Conservation (phyloP, 176 grass and related monocot genomes). For the Cymbopogon citratus region DNA sequence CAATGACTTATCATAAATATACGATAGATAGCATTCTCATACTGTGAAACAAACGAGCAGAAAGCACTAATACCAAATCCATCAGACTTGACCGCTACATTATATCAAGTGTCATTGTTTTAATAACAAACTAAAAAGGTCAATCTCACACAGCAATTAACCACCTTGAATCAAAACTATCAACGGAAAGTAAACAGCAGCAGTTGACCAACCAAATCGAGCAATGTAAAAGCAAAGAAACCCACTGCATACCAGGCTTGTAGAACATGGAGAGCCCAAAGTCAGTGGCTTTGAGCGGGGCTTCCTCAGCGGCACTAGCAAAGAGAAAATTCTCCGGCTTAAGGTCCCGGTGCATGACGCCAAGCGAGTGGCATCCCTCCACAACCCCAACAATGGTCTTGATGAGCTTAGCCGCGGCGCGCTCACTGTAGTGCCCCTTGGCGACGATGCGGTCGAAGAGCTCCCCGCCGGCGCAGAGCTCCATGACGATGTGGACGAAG, state of each 20-base stretch:
- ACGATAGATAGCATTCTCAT: background rate
- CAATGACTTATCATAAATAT: background rate
- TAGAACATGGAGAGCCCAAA: slow-evolving; percentile 96
- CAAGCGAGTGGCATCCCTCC: slow-evolving; percentile 90
- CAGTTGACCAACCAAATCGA: background rate
- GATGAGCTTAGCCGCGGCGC: slow-evolving; percentile 69
- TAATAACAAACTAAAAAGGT: background rate
- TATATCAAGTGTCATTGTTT: background rate
- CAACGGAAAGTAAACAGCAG: background rate
- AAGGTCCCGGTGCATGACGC: slow-evolving; percentile 94
- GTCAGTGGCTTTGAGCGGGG: slow-evolving; percentile 90
- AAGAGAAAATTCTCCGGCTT: slow-evolving; percentile 99
- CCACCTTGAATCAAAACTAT: background rate
- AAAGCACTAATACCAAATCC: background rate
- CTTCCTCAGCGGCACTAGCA: slow-evolving; percentile 60
- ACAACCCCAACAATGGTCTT: slow-evolving; percentile 82
- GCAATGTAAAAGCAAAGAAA: slow-evolving; percentile 10
- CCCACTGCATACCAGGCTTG: slow-evolving; percentile 45
- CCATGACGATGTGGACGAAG: slow-evolving; percentile 98
- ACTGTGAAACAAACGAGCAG: background rate
- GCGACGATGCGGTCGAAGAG: slow-evolving; percentile 91
- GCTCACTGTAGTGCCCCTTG: slow-evolving; percentile 92
- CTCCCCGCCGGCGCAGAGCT: slow-evolving; percentile 90
- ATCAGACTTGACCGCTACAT: background rate
- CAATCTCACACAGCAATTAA: background rate